Base-by-base conservation (phyloP, 2,329 filamentous ascomycete species). In the Ophiostoma himal-ulmi region DNA sequence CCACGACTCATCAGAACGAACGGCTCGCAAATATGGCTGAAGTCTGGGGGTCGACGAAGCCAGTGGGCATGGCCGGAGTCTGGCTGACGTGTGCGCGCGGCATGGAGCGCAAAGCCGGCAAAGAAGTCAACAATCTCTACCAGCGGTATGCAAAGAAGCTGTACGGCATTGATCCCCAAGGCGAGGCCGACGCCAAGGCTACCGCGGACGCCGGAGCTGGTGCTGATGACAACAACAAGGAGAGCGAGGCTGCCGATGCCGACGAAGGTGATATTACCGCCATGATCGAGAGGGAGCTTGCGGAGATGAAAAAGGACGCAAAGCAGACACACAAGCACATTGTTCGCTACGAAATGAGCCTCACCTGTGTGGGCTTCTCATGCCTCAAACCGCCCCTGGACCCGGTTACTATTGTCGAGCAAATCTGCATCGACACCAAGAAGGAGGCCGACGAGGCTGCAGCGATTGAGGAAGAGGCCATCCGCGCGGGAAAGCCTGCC, bases 81-180 rank as follows among this genome's bases (percentile, higher is more conserved):
- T 94, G 91, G 90, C 89, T 89, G 37, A 93, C 91, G 0, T 94
- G 90, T 77, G 87, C 89, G 68, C 86, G 89, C 76, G 86, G 87
- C 74, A 89, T 91, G 81, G 90, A 92, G 79, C 83, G 82, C 60
- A 90, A 88, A 78, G 90, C 91, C 17, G 84, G 90, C 2, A 82
- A 83, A 68, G 91, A 94, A 77, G 83, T 93, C 73, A 83, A 83
- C 71, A 80, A 85, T 1, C 39, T 70, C 8, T 73, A 70, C 72
- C n/a, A 72, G 3, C 39, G 65, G 87, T 92, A 91, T 75, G 89
- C 86, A 30, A 85, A 90, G 74, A 85, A 83, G 72, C 80, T 88
- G 73, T 90, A 88, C 76, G 83, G 81, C 71, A 83, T 88, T 72
- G 77, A 78, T 54, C 17, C 36, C 20, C 17, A 66, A 20, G n/a